Base-by-base conservation (phyloP, 2,329 filamentous ascomycete genomes). In the Monosporascus cannonballus region DNA sequence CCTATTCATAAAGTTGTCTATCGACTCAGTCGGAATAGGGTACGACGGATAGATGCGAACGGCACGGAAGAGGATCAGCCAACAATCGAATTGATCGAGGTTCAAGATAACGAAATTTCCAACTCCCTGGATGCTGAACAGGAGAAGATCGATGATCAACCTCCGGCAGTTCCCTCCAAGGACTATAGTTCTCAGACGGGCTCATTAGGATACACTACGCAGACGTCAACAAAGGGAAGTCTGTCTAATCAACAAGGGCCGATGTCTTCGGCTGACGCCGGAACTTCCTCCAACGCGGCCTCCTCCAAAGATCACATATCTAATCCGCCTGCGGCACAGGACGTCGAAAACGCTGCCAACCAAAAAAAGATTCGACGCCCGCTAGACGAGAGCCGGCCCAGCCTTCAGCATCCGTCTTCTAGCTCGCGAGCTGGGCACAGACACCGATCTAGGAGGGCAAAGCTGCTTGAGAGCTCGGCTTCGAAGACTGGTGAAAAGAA, bases 1-100 rank as follows among this genome's bases (percentile, higher is more conserved):
- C 62, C 70, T 2, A 74, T 70, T 0, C 83, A 81, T 54, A 76
- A 80, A 18, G 75, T 85, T 3, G 82, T 86, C 0, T 86, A 85
- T 60, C 76, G 76, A 36, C 76, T 83, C 56, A 79, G 75, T 56
- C 79, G 74, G 55, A 82, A 76, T 61, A 80, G 69, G 61, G 70
- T 75, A 27, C 70, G 67, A 41, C 76, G 63, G 17, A 76, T 71
- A 34, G 70, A 67, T 22, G 68, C 75, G 1, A 59, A 64, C 11
- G 62, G 65, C 44, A 61, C 64, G n/a, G 60, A 59, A 30, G 62
- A 63, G 9, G 60, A 49, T 50, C 66, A 54, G 44, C 61, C 53
- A 24, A 51, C 22, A 34, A 54, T 64, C 48, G 66, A 63, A 51
- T 54, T 59, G 27, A 50, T 59, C 34, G 61, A 64, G 15, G 64